These are phyloP conservation scores for Penicillium sp. DNA, from an alignment of 2,329 filamentous ascomycete species.

Conservation along the genomic window DNA sequence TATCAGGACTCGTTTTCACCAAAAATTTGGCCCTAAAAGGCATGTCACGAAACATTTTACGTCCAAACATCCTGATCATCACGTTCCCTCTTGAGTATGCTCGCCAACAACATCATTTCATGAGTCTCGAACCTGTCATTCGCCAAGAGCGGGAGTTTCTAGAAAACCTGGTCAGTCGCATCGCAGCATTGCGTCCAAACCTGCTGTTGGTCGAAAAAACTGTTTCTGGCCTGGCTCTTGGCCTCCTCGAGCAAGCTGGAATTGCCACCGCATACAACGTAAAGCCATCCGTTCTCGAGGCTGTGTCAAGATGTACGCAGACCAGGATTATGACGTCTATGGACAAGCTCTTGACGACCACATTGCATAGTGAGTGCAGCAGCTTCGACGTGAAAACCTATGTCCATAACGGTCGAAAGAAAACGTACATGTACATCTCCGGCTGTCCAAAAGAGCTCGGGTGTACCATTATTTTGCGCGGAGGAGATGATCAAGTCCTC, in stretches of 20 bases:
- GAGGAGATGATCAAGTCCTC: slow-evolving; percentile 68
- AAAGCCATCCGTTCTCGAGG: slow-evolving; percentile 91
- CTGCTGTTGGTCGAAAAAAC: slow-evolving; percentile 89
- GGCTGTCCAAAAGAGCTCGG: slow-evolving; percentile 86
- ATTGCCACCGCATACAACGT: slow-evolving; percentile 96
- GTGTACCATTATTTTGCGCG: slow-evolving; percentile 89
- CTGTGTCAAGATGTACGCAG: slow-evolving; percentile 87
- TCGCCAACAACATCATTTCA: slow-evolving; percentile 88
- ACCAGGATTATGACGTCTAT: slow-evolving; percentile 92
- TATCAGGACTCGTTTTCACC: slow-evolving; percentile 93
- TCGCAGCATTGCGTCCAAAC: slow-evolving; percentile 79
- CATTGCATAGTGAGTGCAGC: slow-evolving; percentile 73
- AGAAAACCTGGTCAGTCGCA: slow-evolving; percentile 85
- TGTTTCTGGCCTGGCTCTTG: slow-evolving; percentile 84
- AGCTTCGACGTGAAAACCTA: slow-evolving; percentile 96
- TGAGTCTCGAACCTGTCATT: slow-evolving; percentile 96
- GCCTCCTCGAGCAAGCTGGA: slow-evolving; percentile 81
- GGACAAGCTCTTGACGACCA: slow-evolving; percentile 79
- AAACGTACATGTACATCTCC: slow-evolving; percentile 93
- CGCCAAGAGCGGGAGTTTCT: slow-evolving; percentile 94
- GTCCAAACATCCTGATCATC: slow-evolving; percentile 85
- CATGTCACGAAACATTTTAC: slow-evolving; percentile 82
- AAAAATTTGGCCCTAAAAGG: slow-evolving; percentile 96
- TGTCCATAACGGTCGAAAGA: slow-evolving; percentile 78
- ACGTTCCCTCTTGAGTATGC: slow-evolving; percentile 97